Percentiles rank a stretch among this genome's conserved stretches.
Evolutionary conservation across 352 stramenopile genomes (phyloP).

Genomic region (Pythium pyrilobum): DNA sequence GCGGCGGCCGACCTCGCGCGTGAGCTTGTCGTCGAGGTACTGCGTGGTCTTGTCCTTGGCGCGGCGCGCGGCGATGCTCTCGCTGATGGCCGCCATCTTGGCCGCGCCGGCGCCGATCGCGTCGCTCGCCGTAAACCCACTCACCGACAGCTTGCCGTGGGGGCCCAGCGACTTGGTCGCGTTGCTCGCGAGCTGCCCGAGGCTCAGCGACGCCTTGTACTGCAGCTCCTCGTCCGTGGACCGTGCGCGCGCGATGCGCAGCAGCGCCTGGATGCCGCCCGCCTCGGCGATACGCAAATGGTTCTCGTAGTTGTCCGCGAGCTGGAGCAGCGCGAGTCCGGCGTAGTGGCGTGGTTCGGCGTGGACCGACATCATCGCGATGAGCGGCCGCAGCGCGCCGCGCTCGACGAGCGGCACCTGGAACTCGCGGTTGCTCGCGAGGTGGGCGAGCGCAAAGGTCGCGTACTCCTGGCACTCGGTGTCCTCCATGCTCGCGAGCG

Average conservation of each 20-base stretch:
- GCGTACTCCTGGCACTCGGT: constrained; percentile 95
- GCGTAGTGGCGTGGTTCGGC: constrained; percentile 94
- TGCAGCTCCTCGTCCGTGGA: constrained; percentile 92
- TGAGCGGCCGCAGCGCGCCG: constrained; percentile 90
- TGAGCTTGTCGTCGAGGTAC: constrained; percentile 81
- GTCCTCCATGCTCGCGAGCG: constrained; percentile 91
- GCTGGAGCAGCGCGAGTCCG: constrained; percentile 94
- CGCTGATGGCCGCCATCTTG: constrained; percentile 76
- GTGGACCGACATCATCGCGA: constrained; percentile 94
- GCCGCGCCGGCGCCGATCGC: constrained; percentile 58
- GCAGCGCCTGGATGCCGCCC: constrained; percentile 93
- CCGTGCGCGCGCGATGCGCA: constrained; percentile 88
- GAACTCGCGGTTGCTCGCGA: constrained; percentile 93
- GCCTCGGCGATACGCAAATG: constrained; percentile 94
- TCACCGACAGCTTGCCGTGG: constrained; percentile 40
- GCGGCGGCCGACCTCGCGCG: constrained; percentile 20
- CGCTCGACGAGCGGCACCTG: constrained; percentile 90
- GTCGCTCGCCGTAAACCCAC: constrained; percentile 26
- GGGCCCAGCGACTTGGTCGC: constrained; percentile 72
- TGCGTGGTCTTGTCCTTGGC: constrained; percentile 69
- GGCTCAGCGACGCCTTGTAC: constrained; percentile 93
- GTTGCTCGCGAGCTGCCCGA: constrained; percentile 92
- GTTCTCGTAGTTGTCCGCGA: constrained; percentile 98
- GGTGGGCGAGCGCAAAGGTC: constrained; percentile 92
- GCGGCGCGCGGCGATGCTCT: constrained; percentile 56